Percentiles rank a stretch among this genome's conserved stretches.
These are phyloP conservation scores for Aspergillus sclerotioniger DNA, from an alignment of 495 filamentous ascomycete genomes.

Conservation along the genomic window DNA sequence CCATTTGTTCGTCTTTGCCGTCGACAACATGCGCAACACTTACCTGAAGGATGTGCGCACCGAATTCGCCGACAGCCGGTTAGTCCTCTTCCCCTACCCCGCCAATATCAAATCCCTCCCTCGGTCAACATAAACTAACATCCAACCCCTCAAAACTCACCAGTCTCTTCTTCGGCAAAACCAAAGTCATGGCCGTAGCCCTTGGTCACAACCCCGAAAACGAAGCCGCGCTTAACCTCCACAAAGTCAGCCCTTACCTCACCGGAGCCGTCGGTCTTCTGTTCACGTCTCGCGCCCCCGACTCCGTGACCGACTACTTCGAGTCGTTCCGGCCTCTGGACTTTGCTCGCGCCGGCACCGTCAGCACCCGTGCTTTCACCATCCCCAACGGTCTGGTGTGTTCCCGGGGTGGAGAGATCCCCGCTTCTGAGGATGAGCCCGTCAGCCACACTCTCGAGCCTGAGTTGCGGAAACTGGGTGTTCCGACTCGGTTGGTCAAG, in stretches of 20 bases:
- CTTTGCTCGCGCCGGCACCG: conserved; percentile 84
- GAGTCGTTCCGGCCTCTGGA: conserved; percentile 63
- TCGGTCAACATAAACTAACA: not conserved
- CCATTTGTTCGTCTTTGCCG: conserved; percentile 85
- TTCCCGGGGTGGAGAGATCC: conserved; percentile 72
- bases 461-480: conserved; percentile 76
- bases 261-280: conserved; percentile 83
- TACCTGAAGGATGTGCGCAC: conserved; percentile 89
- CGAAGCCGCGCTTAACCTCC: conserved; percentile 72
- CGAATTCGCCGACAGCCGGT: conserved; percentile 84
- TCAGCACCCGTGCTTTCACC: conserved; percentile 67
- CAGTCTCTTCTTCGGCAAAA: conserved; percentile 97
- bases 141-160: conserved; percentile 12
- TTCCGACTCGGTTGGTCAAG: conserved; percentile 84
- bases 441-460: conserved; percentile 85
- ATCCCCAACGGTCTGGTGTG: conserved; percentile 78
- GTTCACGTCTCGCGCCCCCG: conserved; percentile 73
- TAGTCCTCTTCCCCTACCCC: conserved; percentile 22
- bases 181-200: conserved; percentile 94
- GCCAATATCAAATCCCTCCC: not conserved
- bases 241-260: conserved; percentile 67
- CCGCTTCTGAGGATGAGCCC: conserved; percentile 77
- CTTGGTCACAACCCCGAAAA: conserved; percentile 72
- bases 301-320: conserved; percentile 66
- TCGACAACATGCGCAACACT: conserved; percentile 98